phyloP scores from a whole-genome alignment of 495 filamentous ascomycete genomes.

The Penicillium desertorum region DNA sequence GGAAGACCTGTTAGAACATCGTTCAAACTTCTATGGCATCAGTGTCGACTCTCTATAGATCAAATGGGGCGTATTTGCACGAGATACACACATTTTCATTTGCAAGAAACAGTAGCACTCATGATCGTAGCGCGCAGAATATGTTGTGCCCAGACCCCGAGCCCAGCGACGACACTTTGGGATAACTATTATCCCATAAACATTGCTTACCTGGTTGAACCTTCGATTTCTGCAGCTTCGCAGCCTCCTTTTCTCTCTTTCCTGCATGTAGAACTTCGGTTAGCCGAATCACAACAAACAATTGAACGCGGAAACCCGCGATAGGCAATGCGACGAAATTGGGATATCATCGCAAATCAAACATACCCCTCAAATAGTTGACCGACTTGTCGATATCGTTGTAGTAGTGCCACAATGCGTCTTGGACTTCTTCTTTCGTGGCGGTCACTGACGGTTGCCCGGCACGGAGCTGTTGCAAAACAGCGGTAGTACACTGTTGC shows the following conservation, averaged over 20 bases:
- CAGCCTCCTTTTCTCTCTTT: slow-evolving; percentile 44
- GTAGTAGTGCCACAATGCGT: slow-evolving; percentile 93
- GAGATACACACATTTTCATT: slow-evolving; percentile 18
- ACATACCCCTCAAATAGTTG: slow-evolving; percentile 68
- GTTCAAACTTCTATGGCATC: slow-evolving; percentile 36
- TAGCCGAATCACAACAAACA: slow-evolving; percentile 9
- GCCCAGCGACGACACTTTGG: slow-evolving; percentile 36
- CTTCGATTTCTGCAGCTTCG: slow-evolving; percentile 42
- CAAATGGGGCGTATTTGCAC: slow-evolving; percentile 16
- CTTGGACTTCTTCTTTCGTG: slow-evolving; percentile 68
- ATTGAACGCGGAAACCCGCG: neutral
- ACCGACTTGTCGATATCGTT: slow-evolving; percentile 86
- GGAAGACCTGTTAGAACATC: slow-evolving; percentile 47
- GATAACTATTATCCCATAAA: slow-evolving; percentile 16
- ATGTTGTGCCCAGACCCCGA: slow-evolving; percentile 19
- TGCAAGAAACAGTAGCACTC: neutral
- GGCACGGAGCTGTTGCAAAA: slow-evolving; percentile 39
- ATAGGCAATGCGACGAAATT: neutral
- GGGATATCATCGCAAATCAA: neutral
- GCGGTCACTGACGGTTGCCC: slow-evolving; percentile 44
- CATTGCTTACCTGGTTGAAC: slow-evolving; percentile 50
- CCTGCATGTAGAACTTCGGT: slow-evolving; percentile 23
- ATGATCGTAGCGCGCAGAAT: slow-evolving; percentile 2
- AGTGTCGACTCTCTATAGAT: slow-evolving; percentile 30
- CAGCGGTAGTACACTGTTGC: slow-evolving; percentile 40